A percentile compares a stretch with the other conserved stretches of the same genome.
Evolutionary conservation across 164 flowering plant genomes (phyloP).

Genomic region (Litsea cubeba): DNA sequence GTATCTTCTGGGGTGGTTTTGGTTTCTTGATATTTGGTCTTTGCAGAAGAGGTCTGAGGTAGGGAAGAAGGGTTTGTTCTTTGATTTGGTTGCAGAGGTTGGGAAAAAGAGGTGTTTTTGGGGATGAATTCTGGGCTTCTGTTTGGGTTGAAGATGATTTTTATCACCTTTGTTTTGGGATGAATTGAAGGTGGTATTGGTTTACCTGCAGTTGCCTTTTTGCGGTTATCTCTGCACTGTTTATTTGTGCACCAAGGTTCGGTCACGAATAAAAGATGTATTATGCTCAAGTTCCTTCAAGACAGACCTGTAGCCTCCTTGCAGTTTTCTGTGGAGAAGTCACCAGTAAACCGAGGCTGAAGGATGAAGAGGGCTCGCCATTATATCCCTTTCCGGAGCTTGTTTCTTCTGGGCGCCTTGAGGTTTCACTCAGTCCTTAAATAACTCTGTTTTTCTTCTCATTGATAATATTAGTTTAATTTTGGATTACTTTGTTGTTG

Average conservation of each 20-base stretch:
- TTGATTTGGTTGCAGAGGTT: background rate
- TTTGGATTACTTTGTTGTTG: background rate
- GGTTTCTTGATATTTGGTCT: background rate
- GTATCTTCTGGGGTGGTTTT: background rate
- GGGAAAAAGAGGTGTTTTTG: background rate
- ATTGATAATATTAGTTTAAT: background rate
- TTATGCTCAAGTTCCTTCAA: conserved; percentile 51
- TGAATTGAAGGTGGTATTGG: conserved; percentile 3
- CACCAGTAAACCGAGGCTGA: conserved; percentile 30
- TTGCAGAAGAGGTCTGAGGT: no score
- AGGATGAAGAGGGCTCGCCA: conserved; percentile 17
- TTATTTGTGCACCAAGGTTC: background rate
- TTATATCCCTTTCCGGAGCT: conserved; percentile 64
- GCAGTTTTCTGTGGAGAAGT: conserved; percentile 45
- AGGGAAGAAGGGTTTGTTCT: background rate
- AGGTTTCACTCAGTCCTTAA: conserved; percentile 33
- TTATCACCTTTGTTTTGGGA: conserved; percentile 1
- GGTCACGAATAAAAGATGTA: conserved; percentile 27
- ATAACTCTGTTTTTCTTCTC: background rate
- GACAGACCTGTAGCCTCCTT: conserved; percentile 52
- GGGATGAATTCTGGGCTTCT: conserved; percentile 7
- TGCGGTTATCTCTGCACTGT: background rate
- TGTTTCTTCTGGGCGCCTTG: conserved; percentile 67
- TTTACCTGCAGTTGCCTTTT: background rate
- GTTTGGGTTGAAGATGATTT: background rate